Percentiles rank a stretch among this genome's conserved stretches.
Evolutionary conservation across 768 basidiomycete species (phyloP).

Genomic region (Candolleomyces aberdarensis): DNA sequence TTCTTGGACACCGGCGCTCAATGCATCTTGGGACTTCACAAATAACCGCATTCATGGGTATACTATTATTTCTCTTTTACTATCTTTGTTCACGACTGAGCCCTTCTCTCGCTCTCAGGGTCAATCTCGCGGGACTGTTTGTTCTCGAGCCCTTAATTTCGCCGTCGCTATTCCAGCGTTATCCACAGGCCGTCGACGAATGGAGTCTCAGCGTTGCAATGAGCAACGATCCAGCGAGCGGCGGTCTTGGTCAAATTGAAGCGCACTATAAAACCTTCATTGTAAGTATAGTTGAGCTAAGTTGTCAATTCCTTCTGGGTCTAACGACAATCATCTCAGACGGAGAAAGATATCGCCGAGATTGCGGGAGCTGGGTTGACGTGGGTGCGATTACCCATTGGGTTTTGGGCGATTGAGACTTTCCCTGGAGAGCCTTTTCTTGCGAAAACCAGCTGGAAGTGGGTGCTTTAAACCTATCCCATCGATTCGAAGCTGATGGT

Average conservation of each 20-base stretch:
- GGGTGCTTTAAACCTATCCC: constrained; percentile 13
- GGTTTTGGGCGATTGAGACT: constrained; percentile 84
- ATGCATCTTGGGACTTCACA: constrained; percentile 61
- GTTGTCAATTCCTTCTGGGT: not conserved
- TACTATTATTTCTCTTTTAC: constrained; percentile 34
- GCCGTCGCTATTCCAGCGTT: constrained; percentile 60
- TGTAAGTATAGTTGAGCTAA: constrained; percentile 38
- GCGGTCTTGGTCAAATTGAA: constrained; percentile 62
- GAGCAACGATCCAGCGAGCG: constrained; percentile 55
- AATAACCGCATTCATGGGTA: constrained; percentile 67
- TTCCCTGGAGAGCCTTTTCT: constrained; percentile 76
- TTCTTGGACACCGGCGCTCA: constrained; percentile 71
- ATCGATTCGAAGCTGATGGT: not conserved
- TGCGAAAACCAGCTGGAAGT: constrained; percentile 71
- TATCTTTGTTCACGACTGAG: constrained; percentile 50
- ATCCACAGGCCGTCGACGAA: constrained; percentile 56
- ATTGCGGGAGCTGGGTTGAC: constrained; percentile 82
- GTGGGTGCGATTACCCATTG: constrained; percentile 77
- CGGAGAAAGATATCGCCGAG: constrained; percentile 59
- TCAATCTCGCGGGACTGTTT: constrained; percentile 75
- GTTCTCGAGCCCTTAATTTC: constrained; percentile 75
- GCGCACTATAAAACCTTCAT: constrained; percentile 82
- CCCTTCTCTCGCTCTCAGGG: constrained; percentile 28
- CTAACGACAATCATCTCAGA: constrained; percentile 36
- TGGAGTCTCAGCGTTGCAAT: constrained; percentile 64